Evolutionary conservation across 2,329 filamentous ascomycete genomes (phyloP), one percentile per base, ranked within the genome.

Genomic region (Metarhizium guizhouense): DNA sequence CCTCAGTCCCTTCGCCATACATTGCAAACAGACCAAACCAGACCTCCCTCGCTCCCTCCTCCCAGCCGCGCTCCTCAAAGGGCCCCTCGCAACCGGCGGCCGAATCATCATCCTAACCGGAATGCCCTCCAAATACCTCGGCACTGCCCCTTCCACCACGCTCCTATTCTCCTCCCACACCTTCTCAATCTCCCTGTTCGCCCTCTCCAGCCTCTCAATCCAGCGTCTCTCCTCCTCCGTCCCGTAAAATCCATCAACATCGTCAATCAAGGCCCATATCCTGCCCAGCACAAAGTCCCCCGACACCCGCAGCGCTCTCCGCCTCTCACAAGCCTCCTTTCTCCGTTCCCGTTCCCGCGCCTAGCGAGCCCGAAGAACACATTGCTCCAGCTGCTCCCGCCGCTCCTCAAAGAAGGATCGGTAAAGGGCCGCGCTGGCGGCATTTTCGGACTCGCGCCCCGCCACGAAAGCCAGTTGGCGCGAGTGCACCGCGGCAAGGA

Each of bases 161-260:
- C 42, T 25, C 42, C 42, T 45, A 20, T 45, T 45, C 42, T 45
- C 42, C n/a, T 45, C 42, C 42, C 42, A 45, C 16, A 45, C 10
- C 16, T 10, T 11, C 42, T 45, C 42, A 45, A 45, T 45, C 18
- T 45, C 42, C 42, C 42, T 20, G 6, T 45, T 45, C 42, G 16
- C 42, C 42, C 42, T 45, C 42, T 45, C 42, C 42, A 45, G 8
- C 47, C 56, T 54, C 3, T 14, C 36, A 3, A 43, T 2, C 56
- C 54, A 58, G 3, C 45, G 32, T 3, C 48, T 34, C 10, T 56
- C 32, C 14, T 45, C n/a, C 25, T 58, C 56, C 29, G 25, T 51
- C 16, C 42, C 42, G 16, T 45, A 45, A 18, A 45, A 6, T 16
- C 16, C 42, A 45, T 45, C 16, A 8, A 45, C 29, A 36, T 25